Evolutionary conservation across 2,329 filamentous ascomycete species (phyloP).

Genomic region (Chaetomiaceae sp.): DNA sequence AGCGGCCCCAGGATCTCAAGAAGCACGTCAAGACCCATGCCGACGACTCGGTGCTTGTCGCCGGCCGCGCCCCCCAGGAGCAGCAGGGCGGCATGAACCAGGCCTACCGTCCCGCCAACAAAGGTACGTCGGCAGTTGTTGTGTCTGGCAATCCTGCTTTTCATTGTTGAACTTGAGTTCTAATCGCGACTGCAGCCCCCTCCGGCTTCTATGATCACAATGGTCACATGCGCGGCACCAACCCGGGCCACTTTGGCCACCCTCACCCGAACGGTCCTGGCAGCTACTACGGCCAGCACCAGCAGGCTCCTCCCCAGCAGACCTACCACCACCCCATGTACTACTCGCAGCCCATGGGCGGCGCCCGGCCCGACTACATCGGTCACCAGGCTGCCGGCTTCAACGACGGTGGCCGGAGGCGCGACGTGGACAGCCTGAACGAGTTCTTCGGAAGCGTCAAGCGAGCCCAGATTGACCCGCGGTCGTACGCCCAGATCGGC

Average conservation of each 20-base stretch:
- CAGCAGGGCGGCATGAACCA: conserved; percentile 45
- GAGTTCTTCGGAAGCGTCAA: conserved; percentile 94
- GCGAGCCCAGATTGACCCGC: conserved; percentile 82
- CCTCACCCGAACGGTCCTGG: conserved; percentile 52
- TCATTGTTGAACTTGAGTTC: conserved; percentile 24
- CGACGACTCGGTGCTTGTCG: conserved; percentile 75
- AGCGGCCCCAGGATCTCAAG: conserved; percentile 97
- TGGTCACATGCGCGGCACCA: conserved; percentile 54
- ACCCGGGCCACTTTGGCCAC: conserved; percentile 47
- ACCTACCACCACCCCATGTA: conserved; percentile 69
- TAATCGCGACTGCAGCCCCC: conserved; percentile 40
- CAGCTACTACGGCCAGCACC: conserved; percentile 57
- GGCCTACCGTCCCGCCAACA: conserved; percentile 49
- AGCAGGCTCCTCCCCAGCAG: conserved; percentile 36
- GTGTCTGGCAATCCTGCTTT: background rate
- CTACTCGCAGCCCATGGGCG: conserved; percentile 59
- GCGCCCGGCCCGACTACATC: conserved; percentile 54
- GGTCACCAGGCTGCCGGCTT: conserved; percentile 49
- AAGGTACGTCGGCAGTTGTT: too few species aligned
- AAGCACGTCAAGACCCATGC: conserved; percentile 99
- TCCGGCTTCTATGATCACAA: conserved; percentile 61
- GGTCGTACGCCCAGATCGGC: conserved; percentile 86
- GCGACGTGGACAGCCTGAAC: conserved; percentile 81
- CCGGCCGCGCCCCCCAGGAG: conserved; percentile 44
- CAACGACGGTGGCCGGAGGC: conserved; percentile 67